phyloP scores from a whole-genome alignment of 306 rosid genomes.

The Vigna radiata region DNA sequence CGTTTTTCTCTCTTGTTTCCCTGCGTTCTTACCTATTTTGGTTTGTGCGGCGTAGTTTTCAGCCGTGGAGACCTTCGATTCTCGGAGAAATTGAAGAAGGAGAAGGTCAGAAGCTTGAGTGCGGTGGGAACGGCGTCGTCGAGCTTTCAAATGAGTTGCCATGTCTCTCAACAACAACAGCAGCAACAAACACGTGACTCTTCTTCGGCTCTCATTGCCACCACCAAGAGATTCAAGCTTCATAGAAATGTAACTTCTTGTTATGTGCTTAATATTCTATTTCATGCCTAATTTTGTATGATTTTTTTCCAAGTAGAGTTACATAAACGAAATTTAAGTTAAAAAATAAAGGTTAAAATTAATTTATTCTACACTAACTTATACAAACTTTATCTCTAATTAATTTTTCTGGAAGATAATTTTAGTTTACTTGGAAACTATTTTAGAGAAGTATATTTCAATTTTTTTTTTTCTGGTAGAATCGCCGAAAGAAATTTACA shows the following conservation, averaged over 20 bases:
- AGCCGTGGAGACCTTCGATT: conserved; percentile 31
- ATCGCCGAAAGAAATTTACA: too few relatives aligned
- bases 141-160: conserved; percentile 59
- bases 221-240: conserved; percentile 56
- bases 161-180: conserved; percentile 35
- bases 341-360: too few relatives aligned
- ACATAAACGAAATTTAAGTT: too few relatives aligned
- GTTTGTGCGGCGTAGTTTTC: conserved; percentile 38
- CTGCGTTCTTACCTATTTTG: conserved; percentile 30
- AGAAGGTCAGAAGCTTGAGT: conserved; percentile 66
- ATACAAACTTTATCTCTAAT: too few relatives aligned
- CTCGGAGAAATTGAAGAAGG: conserved; percentile 68
- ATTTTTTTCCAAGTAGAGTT: too few relatives aligned
- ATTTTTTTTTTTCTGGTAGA: too few relatives aligned
- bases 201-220: conserved; percentile 40
- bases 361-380: too few relatives aligned
- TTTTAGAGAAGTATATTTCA: too few relatives aligned
- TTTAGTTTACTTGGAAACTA: too few relatives aligned
- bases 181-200: conserved; percentile 31
- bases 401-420: too few relatives aligned
- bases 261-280: not conserved
- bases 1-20: not conserved
- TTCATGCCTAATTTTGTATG: too few relatives aligned
- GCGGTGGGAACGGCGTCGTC: conserved; percentile 52
- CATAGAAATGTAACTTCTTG: conserved; percentile 53